Evolutionary conservation across 345 rosid genomes (phyloP).

Genomic region (Heritiera fomes): DNA sequence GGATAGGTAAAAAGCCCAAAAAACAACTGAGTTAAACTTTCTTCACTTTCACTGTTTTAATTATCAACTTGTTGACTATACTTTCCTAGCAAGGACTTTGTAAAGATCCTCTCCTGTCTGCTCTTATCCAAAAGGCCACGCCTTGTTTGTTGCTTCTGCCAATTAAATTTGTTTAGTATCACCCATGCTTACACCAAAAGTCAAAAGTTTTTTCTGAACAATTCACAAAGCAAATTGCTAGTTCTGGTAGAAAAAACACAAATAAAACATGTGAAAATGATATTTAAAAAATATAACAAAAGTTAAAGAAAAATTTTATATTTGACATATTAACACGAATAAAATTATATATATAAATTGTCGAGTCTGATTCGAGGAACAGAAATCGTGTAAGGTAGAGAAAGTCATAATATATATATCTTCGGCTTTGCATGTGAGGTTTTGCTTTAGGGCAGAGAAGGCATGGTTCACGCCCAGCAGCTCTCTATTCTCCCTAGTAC

Average conservation of each 20-base stretch:
- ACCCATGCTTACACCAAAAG: constrained; percentile 2
- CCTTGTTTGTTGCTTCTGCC: constrained; percentile 6
- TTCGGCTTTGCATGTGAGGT: background rate
- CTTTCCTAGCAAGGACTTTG: background rate
- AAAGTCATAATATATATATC: too few relatives aligned
- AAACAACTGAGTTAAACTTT: background rate
- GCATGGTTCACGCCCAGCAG: constrained; percentile 2
- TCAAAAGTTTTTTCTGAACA: background rate
- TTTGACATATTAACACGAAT: too few relatives aligned
- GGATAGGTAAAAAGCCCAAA: background rate
- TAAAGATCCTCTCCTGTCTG: background rate
- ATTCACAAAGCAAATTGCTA: background rate
- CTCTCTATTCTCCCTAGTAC: background rate
- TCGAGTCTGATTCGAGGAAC: too few relatives aligned
- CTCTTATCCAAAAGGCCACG: background rate
- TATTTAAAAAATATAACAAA: too few relatives aligned
- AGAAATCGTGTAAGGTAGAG: too few relatives aligned
- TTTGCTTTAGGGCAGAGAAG: constrained; percentile 11
- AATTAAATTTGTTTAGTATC: background rate
- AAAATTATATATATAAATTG: too few relatives aligned
- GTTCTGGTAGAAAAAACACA: too few relatives aligned
- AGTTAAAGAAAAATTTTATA: too few relatives aligned
- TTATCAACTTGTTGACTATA: constrained; percentile 9
- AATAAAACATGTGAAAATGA: too few relatives aligned
- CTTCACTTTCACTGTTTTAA: constrained; percentile 2